Conservation (phyloP, 2,329 filamentous ascomycete genomes). For the Epichloe aotearoae region DNA sequence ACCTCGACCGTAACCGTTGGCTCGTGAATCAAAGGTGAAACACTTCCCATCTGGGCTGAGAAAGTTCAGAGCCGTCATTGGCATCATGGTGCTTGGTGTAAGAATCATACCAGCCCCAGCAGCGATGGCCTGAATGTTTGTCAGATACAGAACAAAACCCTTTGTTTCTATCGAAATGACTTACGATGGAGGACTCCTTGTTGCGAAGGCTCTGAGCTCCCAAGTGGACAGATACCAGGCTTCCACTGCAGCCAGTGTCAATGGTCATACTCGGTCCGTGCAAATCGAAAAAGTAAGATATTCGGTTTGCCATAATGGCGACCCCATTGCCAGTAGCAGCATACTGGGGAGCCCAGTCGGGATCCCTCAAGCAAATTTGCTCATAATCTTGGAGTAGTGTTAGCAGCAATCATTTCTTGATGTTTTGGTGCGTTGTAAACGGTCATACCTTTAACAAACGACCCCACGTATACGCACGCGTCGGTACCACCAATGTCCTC, state of each 20-base stretch:
- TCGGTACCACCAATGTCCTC: slow-evolving; percentile 30
- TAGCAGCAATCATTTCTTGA: background rate
- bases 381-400: slow-evolving; percentile 29
- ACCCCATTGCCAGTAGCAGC: slow-evolving; percentile 39
- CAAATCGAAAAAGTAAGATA: slow-evolving; percentile 43
- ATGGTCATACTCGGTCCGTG: slow-evolving; percentile 42
- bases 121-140: slow-evolving; percentile 27
- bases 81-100: slow-evolving; percentile 40
- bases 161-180: background rate
- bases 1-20: slow-evolving; percentile 50
- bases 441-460: slow-evolving; percentile 32
- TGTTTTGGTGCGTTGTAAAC: background rate
- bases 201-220: slow-evolving; percentile 35
- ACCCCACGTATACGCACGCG: slow-evolving; percentile 36
- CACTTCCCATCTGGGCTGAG: slow-evolving; percentile 37
- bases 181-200: slow-evolving; percentile 29
- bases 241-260: slow-evolving; percentile 46
- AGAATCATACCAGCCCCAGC: slow-evolving; percentile 40
- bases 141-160: background rate
- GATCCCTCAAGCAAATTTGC: slow-evolving; percentile 34
- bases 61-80: slow-evolving; percentile 41
- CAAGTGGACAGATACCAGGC: slow-evolving; percentile 39
- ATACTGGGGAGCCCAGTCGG: slow-evolving; percentile 35
- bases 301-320: slow-evolving; percentile 40
- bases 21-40: slow-evolving; percentile 42